Evolutionary conservation across 768 basidiomycete genomes (phyloP), one percentile per base, ranked within the genome.

Genomic region (Leccinum truebloodii): DNA sequence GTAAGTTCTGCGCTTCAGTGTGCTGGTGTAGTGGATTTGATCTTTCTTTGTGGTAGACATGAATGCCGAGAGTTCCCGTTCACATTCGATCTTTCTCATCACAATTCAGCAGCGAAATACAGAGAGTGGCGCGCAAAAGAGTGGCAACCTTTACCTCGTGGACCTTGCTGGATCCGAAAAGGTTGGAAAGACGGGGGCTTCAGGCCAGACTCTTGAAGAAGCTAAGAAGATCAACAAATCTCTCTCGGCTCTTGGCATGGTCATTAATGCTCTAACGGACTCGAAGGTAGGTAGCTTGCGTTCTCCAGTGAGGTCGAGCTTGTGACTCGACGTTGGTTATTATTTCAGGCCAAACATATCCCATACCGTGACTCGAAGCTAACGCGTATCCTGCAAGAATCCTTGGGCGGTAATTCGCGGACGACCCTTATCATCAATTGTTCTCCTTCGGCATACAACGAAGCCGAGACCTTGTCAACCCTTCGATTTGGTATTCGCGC

Each of bases 161-260:
- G 97, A 99, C 81, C 81, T 99, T 64, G 97, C 97, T 58, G 97
- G 97, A 68, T 97, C 94, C 22, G 97, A 99, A 77, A 99, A 99
- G 78, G 95, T 99, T 59, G 96, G 96, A 52, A 99, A 99, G 82
- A 99, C 97, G 46, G 97, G 97, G 20, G 97, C 97, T 54, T 98
- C 95, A 3, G 97, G 97, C 1, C 98, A 99, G 75, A 99, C 97
- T 26, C 79, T 99, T 8, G 97, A 99, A 75, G 97, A 99, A 77
- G 97, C 97, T 14, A 99, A 99, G 87, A 99, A 99, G 83, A 99
- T 99, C 79, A 99, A 99, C 80, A 99, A 99, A 77, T 94, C 92
- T 30, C 79, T 99, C 28, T 96, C 94, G 18, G 97, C 97, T 12
- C 84, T 99, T 63, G 97, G 97, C 39, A 98, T 98, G 95, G 97